Conservation (phyloP, 2,329 filamentous ascomycete genomes). For the Fusarium falciforme region DNA sequence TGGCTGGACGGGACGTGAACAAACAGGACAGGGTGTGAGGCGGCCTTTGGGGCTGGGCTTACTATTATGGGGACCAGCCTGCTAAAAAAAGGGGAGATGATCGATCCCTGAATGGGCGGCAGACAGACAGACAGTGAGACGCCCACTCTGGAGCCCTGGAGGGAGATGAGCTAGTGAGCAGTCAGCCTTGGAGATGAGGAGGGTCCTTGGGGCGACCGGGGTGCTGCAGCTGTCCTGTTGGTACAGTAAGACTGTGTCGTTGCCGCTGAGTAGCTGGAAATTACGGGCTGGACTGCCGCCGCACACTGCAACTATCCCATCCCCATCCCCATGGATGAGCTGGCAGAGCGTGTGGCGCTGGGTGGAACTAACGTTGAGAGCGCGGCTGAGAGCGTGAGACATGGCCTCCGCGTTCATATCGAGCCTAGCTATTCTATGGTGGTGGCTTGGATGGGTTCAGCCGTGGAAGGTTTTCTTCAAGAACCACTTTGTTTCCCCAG, state of each 20-base stretch:
- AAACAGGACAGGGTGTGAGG: slow-evolving; percentile 32
- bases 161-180: not conserved
- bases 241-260: not conserved
- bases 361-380: not conserved
- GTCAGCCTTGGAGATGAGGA: not conserved
- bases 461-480: not conserved
- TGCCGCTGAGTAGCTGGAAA: not conserved
- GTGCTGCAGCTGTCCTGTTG: not conserved
- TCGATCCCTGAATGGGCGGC: slow-evolving; percentile 6
- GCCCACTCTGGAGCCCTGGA: not conserved
- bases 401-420: not conserved
- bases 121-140: not conserved
- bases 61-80: slow-evolving; percentile 15
- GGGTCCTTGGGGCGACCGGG: not conserved
- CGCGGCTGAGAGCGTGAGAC: not conserved
- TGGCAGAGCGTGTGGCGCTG: not conserved
- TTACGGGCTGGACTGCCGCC: not conserved
- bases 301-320: not conserved
- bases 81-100: slow-evolving; percentile 13
- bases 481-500: not conserved
- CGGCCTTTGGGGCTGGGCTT: slow-evolving; percentile 37
- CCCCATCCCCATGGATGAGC: not conserved
- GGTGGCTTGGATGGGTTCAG: slow-evolving; percentile 6
- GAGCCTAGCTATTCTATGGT: not conserved
- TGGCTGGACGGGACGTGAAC: slow-evolving; percentile 6